Evolutionary conservation across 345 rosid genomes (phyloP).

Genomic region (Boechera divaricarpa): DNA sequence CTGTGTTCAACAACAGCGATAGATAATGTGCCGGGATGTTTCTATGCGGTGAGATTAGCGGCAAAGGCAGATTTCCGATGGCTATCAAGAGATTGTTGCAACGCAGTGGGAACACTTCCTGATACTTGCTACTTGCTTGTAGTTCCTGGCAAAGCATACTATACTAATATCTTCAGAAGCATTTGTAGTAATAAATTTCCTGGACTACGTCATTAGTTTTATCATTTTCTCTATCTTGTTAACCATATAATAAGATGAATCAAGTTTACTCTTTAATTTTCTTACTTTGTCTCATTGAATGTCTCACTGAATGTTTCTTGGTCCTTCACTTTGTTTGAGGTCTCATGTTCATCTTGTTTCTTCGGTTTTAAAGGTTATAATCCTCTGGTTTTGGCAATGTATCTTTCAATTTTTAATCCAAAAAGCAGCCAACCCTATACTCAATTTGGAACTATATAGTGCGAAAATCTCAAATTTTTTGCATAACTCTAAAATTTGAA

Average conservation of each 20-base stretch:
- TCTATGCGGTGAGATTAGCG: neutral
- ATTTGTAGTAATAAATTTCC: neutral
- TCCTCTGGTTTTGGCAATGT: neutral
- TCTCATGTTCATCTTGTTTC: neutral
- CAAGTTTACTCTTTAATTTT: neutral
- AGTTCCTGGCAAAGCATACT: neutral
- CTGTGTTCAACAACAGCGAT: neutral
- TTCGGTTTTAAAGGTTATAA: neutral
- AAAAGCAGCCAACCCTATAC: neutral
- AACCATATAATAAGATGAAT: neutral
- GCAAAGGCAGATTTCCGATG: neutral
- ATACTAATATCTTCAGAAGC: neutral
- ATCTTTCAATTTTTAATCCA: no score
- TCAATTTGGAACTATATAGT: neutral
- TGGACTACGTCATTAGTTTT: neutral
- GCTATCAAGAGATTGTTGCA: neutral
- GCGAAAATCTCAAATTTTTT: neutral
- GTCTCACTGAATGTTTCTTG: neutral
- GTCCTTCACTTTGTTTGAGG: neutral
- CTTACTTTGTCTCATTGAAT: neutral
- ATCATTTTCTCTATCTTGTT: neutral
- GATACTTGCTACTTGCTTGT: neutral
- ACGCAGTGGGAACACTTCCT: neutral
- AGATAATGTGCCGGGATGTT: slow-evolving; percentile 7
- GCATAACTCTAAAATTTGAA: neutral